A percentile compares a stretch with the other conserved stretches of the same genome.
Conservation (phyloP, 306 rosid genomes). For the Malus sylvestris region DNA sequence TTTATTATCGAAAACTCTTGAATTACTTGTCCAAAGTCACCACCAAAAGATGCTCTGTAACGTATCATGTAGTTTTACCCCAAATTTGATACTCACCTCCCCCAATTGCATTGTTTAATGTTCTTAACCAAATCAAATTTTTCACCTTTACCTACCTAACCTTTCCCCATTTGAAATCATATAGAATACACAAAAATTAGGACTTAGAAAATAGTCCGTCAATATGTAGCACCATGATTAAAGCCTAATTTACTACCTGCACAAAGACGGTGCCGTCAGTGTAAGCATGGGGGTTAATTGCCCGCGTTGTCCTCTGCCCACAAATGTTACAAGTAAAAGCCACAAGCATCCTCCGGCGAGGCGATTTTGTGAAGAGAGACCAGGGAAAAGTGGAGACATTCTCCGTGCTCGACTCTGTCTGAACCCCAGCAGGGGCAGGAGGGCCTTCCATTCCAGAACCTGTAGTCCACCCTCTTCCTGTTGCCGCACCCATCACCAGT, state of each 20-base stretch:
- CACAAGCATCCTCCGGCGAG: conserved; percentile 87
- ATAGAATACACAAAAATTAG: background rate
- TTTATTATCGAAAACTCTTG: background rate
- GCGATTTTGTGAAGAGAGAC: conserved; percentile 95
- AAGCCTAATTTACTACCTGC: conserved; percentile 46
- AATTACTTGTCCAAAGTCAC: background rate
- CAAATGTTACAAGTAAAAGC: conserved; percentile 96
- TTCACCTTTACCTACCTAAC: background rate
- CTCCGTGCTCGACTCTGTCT: conserved; percentile 38
- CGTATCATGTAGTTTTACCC: background rate
- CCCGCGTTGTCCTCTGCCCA: conserved; percentile 88
- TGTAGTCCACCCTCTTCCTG: conserved; percentile 95
- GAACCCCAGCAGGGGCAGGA: conserved; percentile 57
- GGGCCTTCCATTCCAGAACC: conserved; percentile 99
- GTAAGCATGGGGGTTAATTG: conserved; percentile 94
- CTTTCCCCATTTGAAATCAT: background rate
- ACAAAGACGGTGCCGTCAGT: conserved; percentile 98
- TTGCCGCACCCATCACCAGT: conserved; percentile 79
- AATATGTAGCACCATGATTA: background rate
- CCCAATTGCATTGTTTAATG: background rate
- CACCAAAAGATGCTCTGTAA: background rate
- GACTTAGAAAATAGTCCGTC: background rate
- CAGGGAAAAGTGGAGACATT: conserved; percentile 91
- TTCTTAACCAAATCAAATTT: background rate
- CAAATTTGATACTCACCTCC: background rate